A percentile compares a stretch with the other conserved stretches of the same genome.
phyloP scores from a whole-genome alignment of 495 filamentous ascomycete species.

The Penicillium steckii region DNA sequence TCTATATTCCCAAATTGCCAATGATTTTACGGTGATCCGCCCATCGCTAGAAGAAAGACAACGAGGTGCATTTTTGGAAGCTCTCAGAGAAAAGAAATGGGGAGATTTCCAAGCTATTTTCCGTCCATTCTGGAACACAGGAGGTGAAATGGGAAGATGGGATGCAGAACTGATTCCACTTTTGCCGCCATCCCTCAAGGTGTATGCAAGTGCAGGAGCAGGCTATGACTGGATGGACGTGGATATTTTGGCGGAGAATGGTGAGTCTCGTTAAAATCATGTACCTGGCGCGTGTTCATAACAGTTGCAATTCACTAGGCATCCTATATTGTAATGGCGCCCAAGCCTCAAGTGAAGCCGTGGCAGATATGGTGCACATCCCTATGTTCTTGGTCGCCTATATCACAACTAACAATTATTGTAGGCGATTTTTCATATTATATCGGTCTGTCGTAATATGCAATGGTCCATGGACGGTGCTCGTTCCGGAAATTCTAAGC shows the following conservation, averaged over 20 bases:
- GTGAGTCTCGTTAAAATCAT: no score
- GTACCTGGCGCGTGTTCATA: no score
- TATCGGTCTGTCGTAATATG: conserved; percentile 14
- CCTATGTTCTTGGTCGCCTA: background rate
- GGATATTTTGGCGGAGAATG: conserved; percentile 12
- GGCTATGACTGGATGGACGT: conserved; percentile 20
- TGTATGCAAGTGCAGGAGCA: conserved; percentile 12
- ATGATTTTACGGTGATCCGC: conserved; percentile 3
- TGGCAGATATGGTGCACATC: conserved; percentile 10
- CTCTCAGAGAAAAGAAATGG: conserved; percentile 14
- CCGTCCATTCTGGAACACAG: conserved; percentile 11
- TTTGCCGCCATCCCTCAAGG: conserved; percentile 5
- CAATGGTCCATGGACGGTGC: conserved; percentile 16
- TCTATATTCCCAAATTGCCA: conserved; percentile 3
- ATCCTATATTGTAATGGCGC: conserved; percentile 13
- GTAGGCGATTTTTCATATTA: conserved; percentile 13
- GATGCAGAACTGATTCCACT: conserved; percentile 14
- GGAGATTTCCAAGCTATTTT: conserved; percentile 10
- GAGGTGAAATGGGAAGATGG: conserved; percentile 15
- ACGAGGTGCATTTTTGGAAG: conserved; percentile 1
- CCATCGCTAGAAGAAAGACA: conserved; percentile 8
- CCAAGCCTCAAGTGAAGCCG: conserved; percentile 12
- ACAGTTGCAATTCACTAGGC: background rate
- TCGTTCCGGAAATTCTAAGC: conserved; percentile 9
- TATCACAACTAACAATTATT: background rate